Conservation (phyloP, 1,284 basidiomycete species). For the Schizophyllum commune region DNA sequence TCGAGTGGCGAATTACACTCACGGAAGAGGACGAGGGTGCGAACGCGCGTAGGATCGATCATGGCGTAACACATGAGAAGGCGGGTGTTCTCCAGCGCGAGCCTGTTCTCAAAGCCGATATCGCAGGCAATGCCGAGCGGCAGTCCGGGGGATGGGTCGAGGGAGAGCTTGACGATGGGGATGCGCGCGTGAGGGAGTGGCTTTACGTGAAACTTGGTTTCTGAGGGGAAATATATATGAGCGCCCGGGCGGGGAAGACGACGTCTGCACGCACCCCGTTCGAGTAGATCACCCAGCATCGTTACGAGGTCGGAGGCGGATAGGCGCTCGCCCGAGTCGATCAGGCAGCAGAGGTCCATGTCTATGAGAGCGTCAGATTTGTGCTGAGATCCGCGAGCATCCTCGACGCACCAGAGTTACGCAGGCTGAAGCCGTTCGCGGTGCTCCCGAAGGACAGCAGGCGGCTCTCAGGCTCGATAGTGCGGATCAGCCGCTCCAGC, state of each 20-base stretch:
- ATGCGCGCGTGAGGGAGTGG: constrained; percentile 95
- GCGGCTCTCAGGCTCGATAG: constrained; percentile 87
- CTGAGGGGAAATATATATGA: constrained; percentile 29
- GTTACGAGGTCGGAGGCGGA: constrained; percentile 88
- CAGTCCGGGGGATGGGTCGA: constrained; percentile 84
- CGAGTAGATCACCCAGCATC: constrained; percentile 88
- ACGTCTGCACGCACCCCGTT: constrained; percentile 59
- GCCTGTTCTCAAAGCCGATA: constrained; percentile 96
- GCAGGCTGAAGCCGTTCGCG: constrained; percentile 88
- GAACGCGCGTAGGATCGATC: constrained; percentile 89
- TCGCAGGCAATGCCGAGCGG: constrained; percentile 93
- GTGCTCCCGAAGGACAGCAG: constrained; percentile 93
- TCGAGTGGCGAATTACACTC: constrained; percentile 29
- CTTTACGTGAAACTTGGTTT: constrained; percentile 97
- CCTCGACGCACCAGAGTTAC: constrained; percentile 76
- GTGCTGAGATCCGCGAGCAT: background rate
- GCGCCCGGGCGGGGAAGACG: constrained; percentile 1
- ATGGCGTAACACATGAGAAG: constrained; percentile 96
- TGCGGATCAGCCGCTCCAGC: constrained; percentile 90
- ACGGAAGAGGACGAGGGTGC: constrained; percentile 94
- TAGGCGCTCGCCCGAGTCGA: constrained; percentile 74
- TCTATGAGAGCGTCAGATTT: constrained; percentile 40
- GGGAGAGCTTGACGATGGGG: constrained; percentile 95
- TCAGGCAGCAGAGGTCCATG: constrained; percentile 97
- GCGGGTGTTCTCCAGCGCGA: constrained; percentile 95